These are phyloP conservation scores for Pseudoscleropodium purum DNA, from an alignment of 225 moss, liverwort and hornwort genomes.

Conservation along the genomic window DNA sequence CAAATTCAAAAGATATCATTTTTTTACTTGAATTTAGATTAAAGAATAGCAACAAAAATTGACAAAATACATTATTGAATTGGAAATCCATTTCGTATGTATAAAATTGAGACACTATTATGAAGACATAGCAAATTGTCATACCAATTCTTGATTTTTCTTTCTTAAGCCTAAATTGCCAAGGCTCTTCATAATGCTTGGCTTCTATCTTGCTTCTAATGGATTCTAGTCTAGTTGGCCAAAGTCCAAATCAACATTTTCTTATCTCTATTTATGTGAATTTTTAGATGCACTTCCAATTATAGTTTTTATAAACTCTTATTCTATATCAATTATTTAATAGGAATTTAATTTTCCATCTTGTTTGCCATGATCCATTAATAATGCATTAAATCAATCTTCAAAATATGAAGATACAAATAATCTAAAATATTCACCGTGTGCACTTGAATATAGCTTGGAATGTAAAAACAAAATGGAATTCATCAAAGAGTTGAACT, in stretches of 20 bases:
- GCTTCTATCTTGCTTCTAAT: no score
- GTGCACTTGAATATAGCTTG: accelerated
- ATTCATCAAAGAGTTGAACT: background rate
- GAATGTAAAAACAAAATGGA: background rate
- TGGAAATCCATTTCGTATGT: background rate
- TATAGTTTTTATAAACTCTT: background rate
- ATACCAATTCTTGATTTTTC: background rate
- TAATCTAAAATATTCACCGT: background rate
- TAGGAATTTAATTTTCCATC: background rate
- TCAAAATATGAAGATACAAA: background rate
- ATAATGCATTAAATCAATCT: background rate
- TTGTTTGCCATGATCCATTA: background rate
- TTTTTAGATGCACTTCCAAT: background rate
- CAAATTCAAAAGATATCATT: accelerated
- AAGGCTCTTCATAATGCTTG: no score
- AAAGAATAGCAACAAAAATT: accelerated
- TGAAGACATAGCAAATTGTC: background rate
- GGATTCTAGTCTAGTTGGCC: accelerated
- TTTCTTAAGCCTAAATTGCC: background rate
- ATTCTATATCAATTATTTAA: background rate
- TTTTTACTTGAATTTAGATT: background rate
- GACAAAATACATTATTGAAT: background rate
- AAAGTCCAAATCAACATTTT: background rate
- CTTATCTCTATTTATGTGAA: background rate
- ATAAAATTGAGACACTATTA: accelerated